Conservation (phyloP, 1,284 basidiomycete genomes). For the Volvariella surrecta region DNA sequence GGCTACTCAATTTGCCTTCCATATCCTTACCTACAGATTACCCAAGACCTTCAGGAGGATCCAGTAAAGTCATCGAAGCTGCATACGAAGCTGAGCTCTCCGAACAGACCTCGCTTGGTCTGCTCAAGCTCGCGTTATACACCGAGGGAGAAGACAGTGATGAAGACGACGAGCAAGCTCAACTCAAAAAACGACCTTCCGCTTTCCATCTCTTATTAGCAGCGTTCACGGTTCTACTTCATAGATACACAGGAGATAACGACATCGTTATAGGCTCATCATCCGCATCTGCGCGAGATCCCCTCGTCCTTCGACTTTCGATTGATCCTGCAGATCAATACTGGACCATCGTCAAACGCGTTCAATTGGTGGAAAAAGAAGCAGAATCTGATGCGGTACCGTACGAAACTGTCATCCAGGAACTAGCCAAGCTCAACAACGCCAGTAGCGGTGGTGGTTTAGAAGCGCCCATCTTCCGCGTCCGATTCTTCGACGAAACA, state of each 20-base stretch:
- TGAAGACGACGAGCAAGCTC: slow-evolving; percentile 38
- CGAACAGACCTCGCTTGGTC: slow-evolving; percentile 57
- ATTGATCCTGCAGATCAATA: slow-evolving; percentile 87
- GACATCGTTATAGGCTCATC: slow-evolving; percentile 93
- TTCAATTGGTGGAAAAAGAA: slow-evolving; percentile 81
- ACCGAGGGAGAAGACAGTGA: slow-evolving; percentile 49
- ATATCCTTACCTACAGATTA: slow-evolving; percentile 97
- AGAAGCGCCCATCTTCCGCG: slow-evolving; percentile 78
- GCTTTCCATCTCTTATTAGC: slow-evolving; percentile 90
- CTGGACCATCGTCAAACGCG: slow-evolving; percentile 83
- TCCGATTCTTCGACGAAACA: slow-evolving; percentile 94
- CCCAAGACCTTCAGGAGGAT: slow-evolving; percentile 66
- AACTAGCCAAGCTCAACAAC: slow-evolving; percentile 63
- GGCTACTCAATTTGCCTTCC: slow-evolving; percentile 75
- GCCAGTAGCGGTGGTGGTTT: slow-evolving; percentile 22
- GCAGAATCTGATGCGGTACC: slow-evolving; percentile 82
- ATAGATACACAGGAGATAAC: slow-evolving; percentile 94
- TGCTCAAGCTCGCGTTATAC: slow-evolving; percentile 73
- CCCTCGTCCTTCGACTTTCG: slow-evolving; percentile 79
- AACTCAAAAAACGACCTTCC: slow-evolving; percentile 51
- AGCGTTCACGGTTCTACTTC: slow-evolving; percentile 85
- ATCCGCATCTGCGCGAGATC: slow-evolving; percentile 68
- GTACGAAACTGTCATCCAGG: slow-evolving; percentile 73
- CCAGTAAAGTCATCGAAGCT: slow-evolving; percentile 74
- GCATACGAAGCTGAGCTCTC: slow-evolving; percentile 61